Evolutionary conservation across 352 stramenopile genomes (phyloP).

Genomic region (Globisporangium echinulatum): DNA sequence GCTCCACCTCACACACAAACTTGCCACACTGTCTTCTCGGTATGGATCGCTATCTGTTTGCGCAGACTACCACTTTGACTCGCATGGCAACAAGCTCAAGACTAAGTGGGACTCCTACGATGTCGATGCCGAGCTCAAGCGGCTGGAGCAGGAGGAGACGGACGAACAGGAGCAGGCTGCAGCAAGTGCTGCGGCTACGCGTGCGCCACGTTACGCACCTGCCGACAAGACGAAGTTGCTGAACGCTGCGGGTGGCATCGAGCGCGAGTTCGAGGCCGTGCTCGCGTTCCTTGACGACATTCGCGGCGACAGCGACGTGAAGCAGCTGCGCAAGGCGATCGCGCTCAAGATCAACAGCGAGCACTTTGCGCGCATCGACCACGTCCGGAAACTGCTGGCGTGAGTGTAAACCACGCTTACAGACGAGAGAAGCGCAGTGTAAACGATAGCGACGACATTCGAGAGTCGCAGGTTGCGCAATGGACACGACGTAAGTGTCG

Average conservation of each 20-base stretch:
- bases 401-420: not conserved
- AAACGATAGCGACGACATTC: too few species aligned
- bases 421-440: too few species aligned
- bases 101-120: constrained; percentile 83
- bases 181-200: not conserved
- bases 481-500: too few species aligned
- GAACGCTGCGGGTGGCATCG: constrained; percentile 34
- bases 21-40: too few species aligned
- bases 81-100: constrained; percentile 80
- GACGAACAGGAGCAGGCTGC: constrained; percentile 1
- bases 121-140: constrained; percentile 69
- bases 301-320: constrained; percentile 57
- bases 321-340: constrained; percentile 64
- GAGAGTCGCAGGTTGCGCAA: too few species aligned
- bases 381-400: constrained; percentile 27
- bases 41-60: not conserved
- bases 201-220: constrained; percentile 3
- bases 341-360: constrained; percentile 55
- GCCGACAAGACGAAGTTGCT: constrained; percentile 41
- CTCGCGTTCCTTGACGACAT: constrained; percentile 72
- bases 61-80: constrained; percentile 84
- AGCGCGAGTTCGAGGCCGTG: constrained; percentile 75
- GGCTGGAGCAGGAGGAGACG: constrained; percentile 51
- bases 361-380: constrained; percentile 64
- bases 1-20: too few species aligned